Evolutionary conservation across 2,329 filamentous ascomycete genomes (phyloP).

Genomic region (Hymenoscyphus infarciens): DNA sequence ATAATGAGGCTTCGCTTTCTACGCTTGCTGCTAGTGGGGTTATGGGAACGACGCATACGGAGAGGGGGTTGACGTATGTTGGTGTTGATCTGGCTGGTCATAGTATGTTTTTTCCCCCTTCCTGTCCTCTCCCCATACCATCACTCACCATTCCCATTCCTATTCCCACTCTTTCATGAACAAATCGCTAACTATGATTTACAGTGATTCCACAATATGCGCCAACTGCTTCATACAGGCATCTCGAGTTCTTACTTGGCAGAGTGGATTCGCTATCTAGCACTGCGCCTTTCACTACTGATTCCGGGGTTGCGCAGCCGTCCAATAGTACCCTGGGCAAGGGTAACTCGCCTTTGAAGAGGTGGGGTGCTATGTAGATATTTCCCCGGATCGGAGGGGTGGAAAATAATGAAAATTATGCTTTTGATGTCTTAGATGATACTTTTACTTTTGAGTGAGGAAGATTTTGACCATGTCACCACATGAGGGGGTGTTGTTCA

Average conservation of each 20-base stretch:
- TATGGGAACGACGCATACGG: constrained; percentile 66
- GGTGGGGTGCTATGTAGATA: neutral
- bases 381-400: no score
- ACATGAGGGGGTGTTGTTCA: no score
- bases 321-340: constrained; percentile 15
- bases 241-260: constrained; percentile 73
- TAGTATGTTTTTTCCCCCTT: constrained; percentile 35
- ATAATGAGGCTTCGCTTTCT: constrained; percentile 63
- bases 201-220: constrained; percentile 57
- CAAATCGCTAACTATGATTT: constrained; percentile 38
- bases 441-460: no score
- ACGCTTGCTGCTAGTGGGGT: constrained; percentile 66
- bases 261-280: constrained; percentile 55
- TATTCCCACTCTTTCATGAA: neutral
- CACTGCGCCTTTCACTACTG: constrained; percentile 38
- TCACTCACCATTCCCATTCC: neutral
- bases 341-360: neutral
- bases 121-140: neutral
- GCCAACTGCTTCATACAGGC: constrained; percentile 64
- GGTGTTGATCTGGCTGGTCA: constrained; percentile 63
- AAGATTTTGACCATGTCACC: no score
- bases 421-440: no score
- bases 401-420: no score
- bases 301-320: constrained; percentile 17
- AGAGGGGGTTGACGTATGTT: constrained; percentile 72